Percentiles rank a stretch among this genome's conserved stretches.
These are phyloP conservation scores for Mucor sp. DNA, from an alignment of 371 early-diverging fungal genomes.

Conservation along the genomic window DNA sequence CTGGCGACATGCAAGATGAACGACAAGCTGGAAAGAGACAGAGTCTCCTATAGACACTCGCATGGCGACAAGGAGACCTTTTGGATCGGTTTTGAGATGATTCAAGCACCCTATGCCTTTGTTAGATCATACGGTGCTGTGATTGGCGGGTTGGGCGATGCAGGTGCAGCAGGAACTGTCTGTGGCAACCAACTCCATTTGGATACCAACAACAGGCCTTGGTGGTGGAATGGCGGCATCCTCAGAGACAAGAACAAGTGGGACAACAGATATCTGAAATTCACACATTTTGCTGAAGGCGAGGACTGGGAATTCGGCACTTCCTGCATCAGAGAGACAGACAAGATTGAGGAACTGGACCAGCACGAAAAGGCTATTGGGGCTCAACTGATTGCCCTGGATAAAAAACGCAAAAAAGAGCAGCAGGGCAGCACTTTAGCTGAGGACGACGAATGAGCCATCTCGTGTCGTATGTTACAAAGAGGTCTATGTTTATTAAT, in stretches of 20 bases:
- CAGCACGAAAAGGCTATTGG: slow-evolving; percentile 14
- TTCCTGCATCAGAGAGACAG: slow-evolving; percentile 33
- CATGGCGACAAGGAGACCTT: slow-evolving; percentile 62
- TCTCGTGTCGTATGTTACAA: not conserved
- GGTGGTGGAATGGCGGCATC: slow-evolving; percentile 60
- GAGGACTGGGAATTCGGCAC: slow-evolving; percentile 38
- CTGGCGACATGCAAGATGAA: slow-evolving; percentile 56
- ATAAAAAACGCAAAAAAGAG: slow-evolving; percentile 15
- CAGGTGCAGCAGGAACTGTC: slow-evolving; percentile 41
- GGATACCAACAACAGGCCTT: slow-evolving; percentile 35
- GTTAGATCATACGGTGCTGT: slow-evolving; percentile 56
- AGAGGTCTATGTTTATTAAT: slow-evolving; percentile 12
- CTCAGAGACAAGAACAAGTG: slow-evolving; percentile 50
- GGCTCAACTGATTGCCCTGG: slow-evolving; percentile 12
- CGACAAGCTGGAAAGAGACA: slow-evolving; percentile 38
- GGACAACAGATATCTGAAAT: slow-evolving; percentile 34
- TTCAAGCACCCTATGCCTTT: slow-evolving; percentile 60
- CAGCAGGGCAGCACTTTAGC: not conserved
- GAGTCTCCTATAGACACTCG: slow-evolving; percentile 39
- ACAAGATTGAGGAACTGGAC: slow-evolving; percentile 22
- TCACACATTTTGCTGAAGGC: slow-evolving; percentile 32
- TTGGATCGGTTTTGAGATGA: slow-evolving; percentile 61
- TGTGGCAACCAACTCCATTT: slow-evolving; percentile 59
- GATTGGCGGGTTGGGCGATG: slow-evolving; percentile 56
- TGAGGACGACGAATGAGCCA: slow-evolving; percentile 8